phyloP scores from a whole-genome alignment of 768 basidiomycete genomes.

The Hypholoma fasciculare region DNA sequence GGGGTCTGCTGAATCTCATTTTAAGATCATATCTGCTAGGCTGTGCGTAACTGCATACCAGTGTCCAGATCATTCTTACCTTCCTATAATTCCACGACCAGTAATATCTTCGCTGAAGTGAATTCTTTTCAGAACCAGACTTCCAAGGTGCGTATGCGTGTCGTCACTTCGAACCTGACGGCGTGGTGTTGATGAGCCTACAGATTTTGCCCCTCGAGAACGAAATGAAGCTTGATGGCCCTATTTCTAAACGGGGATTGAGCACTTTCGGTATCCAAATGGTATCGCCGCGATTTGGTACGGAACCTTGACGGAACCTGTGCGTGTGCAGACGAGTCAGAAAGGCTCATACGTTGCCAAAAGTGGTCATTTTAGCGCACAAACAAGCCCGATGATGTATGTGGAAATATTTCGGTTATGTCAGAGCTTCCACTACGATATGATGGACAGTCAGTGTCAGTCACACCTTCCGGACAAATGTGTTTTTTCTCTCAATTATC shows the following conservation, averaged over 20 bases:
- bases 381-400: no score
- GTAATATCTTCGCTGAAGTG: background rate
- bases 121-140: background rate
- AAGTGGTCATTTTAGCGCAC: background rate
- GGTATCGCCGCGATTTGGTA: slow-evolving; percentile 9
- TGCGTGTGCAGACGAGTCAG: slow-evolving; percentile 9
- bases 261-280: slow-evolving; percentile 8
- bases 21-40: slow-evolving; percentile 13
- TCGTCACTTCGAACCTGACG: slow-evolving; percentile 5
- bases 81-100: background rate
- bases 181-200: slow-evolving; percentile 12
- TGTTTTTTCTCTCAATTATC: slow-evolving; percentile 2
- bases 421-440: no score
- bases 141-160: background rate
- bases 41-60: background rate
- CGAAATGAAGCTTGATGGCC: slow-evolving; percentile 10
- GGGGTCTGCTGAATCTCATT: slow-evolving; percentile 12
- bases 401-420: no score
- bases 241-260: slow-evolving; percentile 15
- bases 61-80: slow-evolving; percentile 2
- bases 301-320: slow-evolving; percentile 11
- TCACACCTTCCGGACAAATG: background rate
- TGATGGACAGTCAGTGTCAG: no score
- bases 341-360: background rate
- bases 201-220: background rate